These are phyloP conservation scores for Candida insectalens DNA, from an alignment of 805 yeast genomes.

Conservation along the genomic window DNA sequence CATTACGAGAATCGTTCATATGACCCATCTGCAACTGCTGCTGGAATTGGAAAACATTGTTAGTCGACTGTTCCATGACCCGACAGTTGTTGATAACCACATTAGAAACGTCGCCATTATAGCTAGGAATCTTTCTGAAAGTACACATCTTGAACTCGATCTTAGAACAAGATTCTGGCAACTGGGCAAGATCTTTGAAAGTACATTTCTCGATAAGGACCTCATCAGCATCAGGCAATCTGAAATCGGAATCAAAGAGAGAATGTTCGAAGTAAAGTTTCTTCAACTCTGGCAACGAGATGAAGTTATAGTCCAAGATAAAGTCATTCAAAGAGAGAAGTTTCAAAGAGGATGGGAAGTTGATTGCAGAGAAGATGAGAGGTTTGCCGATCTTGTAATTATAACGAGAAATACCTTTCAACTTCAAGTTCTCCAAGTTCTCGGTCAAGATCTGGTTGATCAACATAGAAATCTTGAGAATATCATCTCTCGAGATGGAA, in stretches of 20 bases:
- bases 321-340: constrained; percentile 21
- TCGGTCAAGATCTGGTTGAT: constrained; percentile 19
- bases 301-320: constrained; percentile 19
- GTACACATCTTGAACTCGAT: constrained; percentile 24
- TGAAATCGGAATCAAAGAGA: constrained; percentile 22
- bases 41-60: constrained; percentile 16
- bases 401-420: constrained; percentile 23
- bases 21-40: constrained; percentile 12
- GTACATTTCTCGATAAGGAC: constrained; percentile 22
- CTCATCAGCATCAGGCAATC: constrained; percentile 19
- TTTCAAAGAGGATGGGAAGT: constrained; percentile 18
- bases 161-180: constrained; percentile 12
- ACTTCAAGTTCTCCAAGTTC: constrained; percentile 17
- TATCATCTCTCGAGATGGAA: constrained; percentile 20
- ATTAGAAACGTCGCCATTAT: constrained; percentile 19
- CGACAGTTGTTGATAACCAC: constrained; percentile 20
- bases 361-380: constrained; percentile 19
- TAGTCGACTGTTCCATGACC: constrained; percentile 21
- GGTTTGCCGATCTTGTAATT: constrained; percentile 23
- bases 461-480: constrained; percentile 16
- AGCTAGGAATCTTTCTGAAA: constrained; percentile 19
- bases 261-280: constrained; percentile 21
- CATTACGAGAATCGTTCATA: background rate
- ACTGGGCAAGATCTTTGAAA: constrained; percentile 18
- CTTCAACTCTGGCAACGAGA: constrained; percentile 15